Evolutionary conservation across 129 eudicot species (phyloP).

Genomic region (Erigeron canadensis): DNA sequence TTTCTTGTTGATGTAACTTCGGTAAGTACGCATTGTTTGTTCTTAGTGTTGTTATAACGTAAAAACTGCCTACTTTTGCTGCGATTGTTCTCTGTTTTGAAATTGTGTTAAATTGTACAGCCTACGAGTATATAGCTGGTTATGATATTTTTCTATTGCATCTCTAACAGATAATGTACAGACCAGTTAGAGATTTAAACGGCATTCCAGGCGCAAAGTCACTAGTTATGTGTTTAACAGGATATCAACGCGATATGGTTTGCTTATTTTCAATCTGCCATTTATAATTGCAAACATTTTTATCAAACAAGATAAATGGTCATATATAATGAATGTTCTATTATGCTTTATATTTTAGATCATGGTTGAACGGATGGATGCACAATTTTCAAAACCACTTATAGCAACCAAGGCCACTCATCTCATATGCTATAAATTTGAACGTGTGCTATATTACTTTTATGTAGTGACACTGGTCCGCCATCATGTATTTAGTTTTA

Average conservation of each 20-base stretch:
- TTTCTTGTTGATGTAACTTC: slow-evolving; percentile 41
- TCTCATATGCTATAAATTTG: slow-evolving; percentile 95
- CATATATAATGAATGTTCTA: neutral
- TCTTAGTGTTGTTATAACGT: neutral
- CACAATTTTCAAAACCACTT: slow-evolving; percentile 80
- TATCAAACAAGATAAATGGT: neutral
- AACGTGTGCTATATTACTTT: slow-evolving; percentile 45
- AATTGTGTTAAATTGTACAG: no score
- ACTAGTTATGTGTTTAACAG: slow-evolving; percentile 76
- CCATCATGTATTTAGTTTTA: no score
- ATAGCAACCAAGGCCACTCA: slow-evolving; percentile 82
- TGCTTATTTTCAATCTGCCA: slow-evolving; percentile 10
- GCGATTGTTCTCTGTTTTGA: no score
- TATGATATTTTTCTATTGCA: neutral
- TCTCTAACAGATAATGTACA: slow-evolving; percentile 57
- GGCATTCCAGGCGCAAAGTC: slow-evolving; percentile 88
- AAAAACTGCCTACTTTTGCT: neutral
- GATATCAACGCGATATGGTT: slow-evolving; percentile 85
- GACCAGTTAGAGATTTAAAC: slow-evolving; percentile 60
- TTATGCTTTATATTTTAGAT: slow-evolving; percentile 39
- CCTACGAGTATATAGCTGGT: neutral
- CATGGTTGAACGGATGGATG: slow-evolving; percentile 88
- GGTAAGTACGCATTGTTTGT: slow-evolving; percentile 39
- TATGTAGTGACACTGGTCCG: no score
- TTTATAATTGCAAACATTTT: slow-evolving; percentile 4